Conservation (phyloP, 441 rosid genomes). For the Pelargonium citronellum region DNA sequence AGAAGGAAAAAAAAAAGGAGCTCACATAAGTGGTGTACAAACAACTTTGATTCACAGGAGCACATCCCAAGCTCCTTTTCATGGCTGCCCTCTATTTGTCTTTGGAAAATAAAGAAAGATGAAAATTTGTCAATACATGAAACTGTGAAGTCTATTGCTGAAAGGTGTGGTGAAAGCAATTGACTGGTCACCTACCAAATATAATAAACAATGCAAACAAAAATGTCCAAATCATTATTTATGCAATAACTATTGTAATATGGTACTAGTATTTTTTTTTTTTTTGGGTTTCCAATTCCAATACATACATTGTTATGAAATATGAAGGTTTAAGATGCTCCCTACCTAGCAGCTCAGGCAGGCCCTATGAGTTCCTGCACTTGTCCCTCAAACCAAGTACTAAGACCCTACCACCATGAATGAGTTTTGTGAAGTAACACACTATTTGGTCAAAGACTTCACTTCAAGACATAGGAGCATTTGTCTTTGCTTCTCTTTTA, state of each 20-base stretch:
- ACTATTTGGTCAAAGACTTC: not conserved
- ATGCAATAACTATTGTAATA: not conserved
- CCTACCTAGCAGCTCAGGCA: not conserved
- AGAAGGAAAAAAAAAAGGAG: too few species aligned
- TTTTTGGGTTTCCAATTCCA: not conserved
- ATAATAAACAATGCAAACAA: not conserved
- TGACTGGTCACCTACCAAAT: slow-evolving; percentile 5
- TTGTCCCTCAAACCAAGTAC: not conserved
- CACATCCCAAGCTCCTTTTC: slow-evolving; percentile 8
- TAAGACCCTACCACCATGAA: not conserved
- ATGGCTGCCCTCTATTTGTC: not conserved
- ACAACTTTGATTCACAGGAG: not conserved
- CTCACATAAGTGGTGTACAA: not conserved
- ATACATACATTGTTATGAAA: too few species aligned
- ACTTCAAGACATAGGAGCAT: too few species aligned
- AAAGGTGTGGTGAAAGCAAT: slow-evolving; percentile 5
- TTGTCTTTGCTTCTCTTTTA: too few species aligned
- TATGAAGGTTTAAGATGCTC: not conserved
- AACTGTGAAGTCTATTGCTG: slow-evolving; percentile 5
- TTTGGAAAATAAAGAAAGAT: not conserved
- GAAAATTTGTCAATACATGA: not conserved
- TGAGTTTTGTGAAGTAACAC: not conserved
- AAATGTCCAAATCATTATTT: not conserved
- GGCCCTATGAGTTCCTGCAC: slow-evolving; percentile 5
- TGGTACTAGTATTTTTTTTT: not conserved